Evolutionary conservation across 768 basidiomycete genomes (phyloP).

Genomic region (Mrakia gelida): DNA sequence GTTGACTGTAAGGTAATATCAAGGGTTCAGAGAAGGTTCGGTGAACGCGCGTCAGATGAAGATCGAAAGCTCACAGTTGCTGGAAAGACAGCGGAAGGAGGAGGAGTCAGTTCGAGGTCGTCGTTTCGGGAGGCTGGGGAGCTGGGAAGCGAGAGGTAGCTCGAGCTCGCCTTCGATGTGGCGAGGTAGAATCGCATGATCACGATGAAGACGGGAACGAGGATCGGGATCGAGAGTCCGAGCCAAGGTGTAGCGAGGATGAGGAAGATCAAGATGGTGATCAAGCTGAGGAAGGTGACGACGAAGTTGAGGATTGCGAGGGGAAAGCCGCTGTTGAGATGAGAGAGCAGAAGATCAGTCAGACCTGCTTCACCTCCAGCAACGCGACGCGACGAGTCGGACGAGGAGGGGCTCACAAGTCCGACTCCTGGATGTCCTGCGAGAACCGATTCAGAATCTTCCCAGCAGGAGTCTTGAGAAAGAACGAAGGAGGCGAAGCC

Average conservation of each 20-base stretch:
- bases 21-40: too few relatives aligned
- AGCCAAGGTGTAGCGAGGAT: conserved; percentile 30
- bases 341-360: too few relatives aligned
- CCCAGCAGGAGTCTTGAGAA: conserved; percentile 5
- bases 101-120: not conserved
- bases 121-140: too few relatives aligned
- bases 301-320: not conserved
- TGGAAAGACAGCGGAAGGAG: not conserved
- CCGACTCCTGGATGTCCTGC: conserved; percentile 15
- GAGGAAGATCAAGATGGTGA: not conserved
- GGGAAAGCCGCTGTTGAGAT: not conserved
- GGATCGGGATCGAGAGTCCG: conserved; percentile 20
- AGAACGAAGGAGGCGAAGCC: conserved; percentile 11
- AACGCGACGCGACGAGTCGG: too few relatives aligned
- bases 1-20: not conserved
- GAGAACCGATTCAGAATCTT: conserved; percentile 27
- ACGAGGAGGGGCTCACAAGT: conserved; percentile 5
- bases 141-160: too few relatives aligned
- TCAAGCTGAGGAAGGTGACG: too few relatives aligned
- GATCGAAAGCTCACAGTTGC: conserved; percentile 12
- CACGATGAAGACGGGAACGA: conserved; percentile 12
- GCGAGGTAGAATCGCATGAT: conserved; percentile 23
- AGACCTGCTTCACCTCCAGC: too few relatives aligned
- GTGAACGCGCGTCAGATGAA: too few relatives aligned
- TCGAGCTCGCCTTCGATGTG: not conserved